Conservation (phyloP, 306 rosid genomes). For the Cyamopsis tetragonoloba region DNA sequence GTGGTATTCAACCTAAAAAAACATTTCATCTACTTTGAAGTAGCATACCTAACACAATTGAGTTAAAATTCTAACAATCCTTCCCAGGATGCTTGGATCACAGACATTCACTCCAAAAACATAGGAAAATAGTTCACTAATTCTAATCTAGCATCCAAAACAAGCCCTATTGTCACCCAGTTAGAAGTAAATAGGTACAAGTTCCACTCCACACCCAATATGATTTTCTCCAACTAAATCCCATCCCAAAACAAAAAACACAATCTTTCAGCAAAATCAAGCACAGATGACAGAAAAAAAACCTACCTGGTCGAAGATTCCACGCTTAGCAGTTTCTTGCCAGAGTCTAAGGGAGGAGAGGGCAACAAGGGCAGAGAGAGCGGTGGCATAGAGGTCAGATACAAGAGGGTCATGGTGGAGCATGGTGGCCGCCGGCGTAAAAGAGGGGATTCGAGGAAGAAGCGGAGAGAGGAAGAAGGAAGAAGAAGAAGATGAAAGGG, state of each 20-base stretch:
- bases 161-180: not conserved
- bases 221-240: not conserved
- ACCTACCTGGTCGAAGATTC: conserved; percentile 70
- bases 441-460: no score
- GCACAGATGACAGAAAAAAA: not conserved
- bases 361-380: conserved; percentile 50
- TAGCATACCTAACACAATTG: not conserved
- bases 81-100: no score
- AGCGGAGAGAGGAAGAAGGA: conserved; percentile 3
- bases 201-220: not conserved
- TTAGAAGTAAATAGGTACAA: not conserved
- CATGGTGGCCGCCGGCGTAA: conserved; percentile 53
- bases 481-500: not conserved
- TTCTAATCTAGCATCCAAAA: not conserved
- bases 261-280: not conserved
- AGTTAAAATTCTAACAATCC: not conserved
- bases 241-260: not conserved
- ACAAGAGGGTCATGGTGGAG: conserved; percentile 43
- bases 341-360: conserved; percentile 50
- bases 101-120: no score
- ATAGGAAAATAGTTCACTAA: not conserved
- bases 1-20: not conserved
- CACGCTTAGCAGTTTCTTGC: conserved; percentile 64
- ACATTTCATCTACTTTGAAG: not conserved
- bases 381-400: conserved; percentile 64